These are phyloP conservation scores for Yarrowia divulgata DNA, from an alignment of 805 yeast species.

Conservation along the genomic window DNA sequence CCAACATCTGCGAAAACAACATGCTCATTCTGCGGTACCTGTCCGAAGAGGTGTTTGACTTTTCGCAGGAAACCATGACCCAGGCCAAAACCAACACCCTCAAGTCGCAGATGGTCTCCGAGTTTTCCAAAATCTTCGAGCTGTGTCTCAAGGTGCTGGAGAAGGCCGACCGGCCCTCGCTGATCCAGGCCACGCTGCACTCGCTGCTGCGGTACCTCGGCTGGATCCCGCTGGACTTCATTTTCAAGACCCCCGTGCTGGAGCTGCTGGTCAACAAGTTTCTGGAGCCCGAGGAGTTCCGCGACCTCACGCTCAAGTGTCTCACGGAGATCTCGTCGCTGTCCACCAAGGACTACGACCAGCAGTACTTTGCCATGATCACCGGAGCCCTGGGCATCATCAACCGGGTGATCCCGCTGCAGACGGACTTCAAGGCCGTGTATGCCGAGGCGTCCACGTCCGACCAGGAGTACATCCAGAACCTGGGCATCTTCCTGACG, in stretches of 20 bases:
- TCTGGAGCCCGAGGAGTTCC: constrained; percentile 75
- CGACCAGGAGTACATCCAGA: constrained; percentile 94
- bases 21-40: constrained; percentile 89
- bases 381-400: constrained; percentile 75
- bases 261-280: constrained; percentile 76
- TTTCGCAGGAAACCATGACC: constrained; percentile 94
- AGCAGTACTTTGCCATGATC: constrained; percentile 72
- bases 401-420: constrained; percentile 69
- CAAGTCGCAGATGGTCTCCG: constrained; percentile 83
- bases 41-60: constrained; percentile 96
- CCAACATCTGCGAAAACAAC: constrained; percentile 96
- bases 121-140: constrained; percentile 91
- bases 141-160: constrained; percentile 93
- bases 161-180: constrained; percentile 82
- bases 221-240: constrained; percentile 92
- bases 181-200: constrained; percentile 82
- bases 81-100: constrained; percentile 89
- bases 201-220: constrained; percentile 84
- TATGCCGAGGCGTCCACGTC: constrained; percentile 77
- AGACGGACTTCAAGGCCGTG: constrained; percentile 71
- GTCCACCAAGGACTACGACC: constrained; percentile 59
- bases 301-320: constrained; percentile 88
- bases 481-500: constrained; percentile 89
- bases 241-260: constrained; percentile 86
- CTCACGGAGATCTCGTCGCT: constrained; percentile 87